A percentile compares a stretch with the other conserved stretches of the same genome.
Evolutionary conservation across 257 asterid genomes (phyloP).

Genomic region (Solanum tarijense): DNA sequence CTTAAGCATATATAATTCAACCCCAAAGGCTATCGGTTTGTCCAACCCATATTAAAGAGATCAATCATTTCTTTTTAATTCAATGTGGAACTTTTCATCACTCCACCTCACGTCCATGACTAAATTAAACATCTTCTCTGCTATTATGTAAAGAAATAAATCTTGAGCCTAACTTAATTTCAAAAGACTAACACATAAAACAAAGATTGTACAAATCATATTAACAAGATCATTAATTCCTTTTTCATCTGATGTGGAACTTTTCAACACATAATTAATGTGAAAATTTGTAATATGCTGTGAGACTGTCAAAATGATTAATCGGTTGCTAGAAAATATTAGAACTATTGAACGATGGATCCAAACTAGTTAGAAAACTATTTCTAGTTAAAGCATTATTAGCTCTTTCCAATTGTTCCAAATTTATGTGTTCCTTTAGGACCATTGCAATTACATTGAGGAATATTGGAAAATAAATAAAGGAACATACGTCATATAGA

Average conservation of each 20-base stretch:
- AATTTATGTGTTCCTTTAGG: background rate
- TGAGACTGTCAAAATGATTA: background rate
- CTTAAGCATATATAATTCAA: background rate
- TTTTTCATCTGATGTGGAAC: background rate
- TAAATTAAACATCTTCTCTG: background rate
- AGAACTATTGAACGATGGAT: background rate
- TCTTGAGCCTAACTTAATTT: background rate
- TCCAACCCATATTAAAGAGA: too few relatives aligned
- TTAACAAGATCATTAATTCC: background rate
- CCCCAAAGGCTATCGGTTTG: fast-evolving
- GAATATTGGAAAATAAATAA: background rate
- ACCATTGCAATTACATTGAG: background rate
- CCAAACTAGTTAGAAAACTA: background rate
- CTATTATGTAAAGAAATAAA: background rate
- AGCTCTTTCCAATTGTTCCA: background rate
- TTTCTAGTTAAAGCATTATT: background rate
- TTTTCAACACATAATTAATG: background rate
- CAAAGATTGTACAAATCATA: background rate
- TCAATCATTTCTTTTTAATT: background rate
- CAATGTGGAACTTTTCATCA: background rate
- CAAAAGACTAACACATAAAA: too few relatives aligned
- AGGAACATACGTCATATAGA: background rate
- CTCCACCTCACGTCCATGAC: fast-evolving
- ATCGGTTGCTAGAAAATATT: background rate
- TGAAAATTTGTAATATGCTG: background rate